These are phyloP conservation scores for Blastocystis sp. DNA, from an alignment of 352 stramenopile species.

Conservation along the genomic window DNA sequence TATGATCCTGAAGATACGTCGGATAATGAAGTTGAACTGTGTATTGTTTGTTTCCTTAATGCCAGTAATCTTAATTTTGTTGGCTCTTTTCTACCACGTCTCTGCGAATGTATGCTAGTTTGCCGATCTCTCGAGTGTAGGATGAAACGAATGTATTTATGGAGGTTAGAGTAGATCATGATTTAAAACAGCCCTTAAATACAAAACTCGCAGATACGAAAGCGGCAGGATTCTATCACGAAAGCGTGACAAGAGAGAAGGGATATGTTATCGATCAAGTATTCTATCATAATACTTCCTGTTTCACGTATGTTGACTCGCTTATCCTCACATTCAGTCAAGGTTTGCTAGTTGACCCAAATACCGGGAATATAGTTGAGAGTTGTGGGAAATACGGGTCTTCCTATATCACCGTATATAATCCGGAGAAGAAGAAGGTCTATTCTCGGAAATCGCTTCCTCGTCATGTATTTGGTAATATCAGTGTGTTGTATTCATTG, in stretches of 20 bases:
- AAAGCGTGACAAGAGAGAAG: background rate
- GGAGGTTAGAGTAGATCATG: too few relatives aligned
- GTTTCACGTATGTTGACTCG: background rate
- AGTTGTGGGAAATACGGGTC: slow-evolving; percentile 11
- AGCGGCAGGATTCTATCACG: background rate
- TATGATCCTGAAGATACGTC: background rate
- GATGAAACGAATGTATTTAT: too few relatives aligned
- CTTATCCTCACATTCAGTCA: background rate
- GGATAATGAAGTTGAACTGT: background rate
- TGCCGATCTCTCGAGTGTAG: too few relatives aligned
- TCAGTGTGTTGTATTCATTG: background rate
- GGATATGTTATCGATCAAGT: slow-evolving; percentile 26
- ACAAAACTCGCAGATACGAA: too few relatives aligned
- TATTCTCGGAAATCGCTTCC: background rate
- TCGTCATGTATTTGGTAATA: background rate
- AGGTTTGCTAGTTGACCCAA: background rate
- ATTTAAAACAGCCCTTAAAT: too few relatives aligned
- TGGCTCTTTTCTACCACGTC: too few relatives aligned
- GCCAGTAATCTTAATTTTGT: too few relatives aligned
- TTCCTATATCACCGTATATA: slow-evolving; percentile 10
- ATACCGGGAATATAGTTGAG: background rate
- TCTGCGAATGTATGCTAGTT: too few relatives aligned
- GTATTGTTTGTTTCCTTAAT: background rate
- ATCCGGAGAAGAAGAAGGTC: slow-evolving; percentile 23
- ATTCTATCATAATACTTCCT: slow-evolving; percentile 6